Evolutionary conservation across 202 grass and related monocot species (phyloP).

Genomic region (Bolboschoenoplectus hybrid): DNA sequence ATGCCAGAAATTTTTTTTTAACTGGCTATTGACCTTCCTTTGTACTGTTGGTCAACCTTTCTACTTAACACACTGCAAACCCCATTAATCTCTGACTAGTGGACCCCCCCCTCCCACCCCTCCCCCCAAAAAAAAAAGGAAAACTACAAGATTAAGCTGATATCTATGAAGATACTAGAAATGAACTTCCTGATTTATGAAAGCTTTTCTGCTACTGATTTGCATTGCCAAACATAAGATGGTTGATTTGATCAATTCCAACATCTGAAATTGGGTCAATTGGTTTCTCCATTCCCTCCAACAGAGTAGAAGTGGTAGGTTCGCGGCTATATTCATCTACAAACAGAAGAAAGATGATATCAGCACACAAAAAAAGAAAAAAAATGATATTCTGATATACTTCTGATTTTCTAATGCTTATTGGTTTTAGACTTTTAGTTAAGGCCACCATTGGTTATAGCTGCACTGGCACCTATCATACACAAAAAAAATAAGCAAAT

Average conservation of each 20-base stretch:
- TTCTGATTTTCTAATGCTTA: background rate
- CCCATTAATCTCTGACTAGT: background rate
- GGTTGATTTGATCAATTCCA: slow-evolving; percentile 64
- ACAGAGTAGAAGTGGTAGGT: slow-evolving; percentile 13
- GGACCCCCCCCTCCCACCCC: background rate
- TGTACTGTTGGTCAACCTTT: background rate
- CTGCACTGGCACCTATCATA: background rate
- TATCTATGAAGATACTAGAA: background rate
- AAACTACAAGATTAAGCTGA: background rate
- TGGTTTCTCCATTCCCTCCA: slow-evolving; percentile 50
- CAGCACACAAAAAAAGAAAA: background rate
- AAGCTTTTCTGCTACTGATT: slow-evolving; percentile 9
- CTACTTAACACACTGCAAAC: background rate
- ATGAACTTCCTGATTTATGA: background rate
- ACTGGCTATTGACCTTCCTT: slow-evolving; percentile 4
- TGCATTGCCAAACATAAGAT: slow-evolving; percentile 56
- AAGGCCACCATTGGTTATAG: background rate
- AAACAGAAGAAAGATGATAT: slow-evolving; percentile 30
- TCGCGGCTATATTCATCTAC: slow-evolving; percentile 77
- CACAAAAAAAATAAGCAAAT: background rate
- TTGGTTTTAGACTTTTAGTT: background rate
- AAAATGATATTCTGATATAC: background rate
- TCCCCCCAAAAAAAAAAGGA: background rate
- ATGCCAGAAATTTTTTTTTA: background rate
- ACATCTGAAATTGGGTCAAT: slow-evolving; percentile 88